phyloP scores from a whole-genome alignment of 352 stramenopile genomes.

The Saprolegnia diclina region DNA sequence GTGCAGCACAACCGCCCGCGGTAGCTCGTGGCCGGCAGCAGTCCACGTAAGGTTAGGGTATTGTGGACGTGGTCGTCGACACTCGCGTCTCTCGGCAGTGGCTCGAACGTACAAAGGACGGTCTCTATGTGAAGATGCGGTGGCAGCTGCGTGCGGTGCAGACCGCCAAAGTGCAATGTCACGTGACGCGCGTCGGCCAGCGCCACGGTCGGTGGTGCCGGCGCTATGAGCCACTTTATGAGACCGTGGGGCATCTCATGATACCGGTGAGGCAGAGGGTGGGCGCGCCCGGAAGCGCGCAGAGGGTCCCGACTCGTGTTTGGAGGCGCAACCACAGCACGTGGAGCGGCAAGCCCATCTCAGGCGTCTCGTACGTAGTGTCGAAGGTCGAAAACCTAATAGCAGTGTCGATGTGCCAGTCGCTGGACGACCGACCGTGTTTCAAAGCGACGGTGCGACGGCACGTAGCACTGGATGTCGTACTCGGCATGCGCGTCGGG shows the following conservation, averaged over 20 bases:
- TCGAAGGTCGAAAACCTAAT: not conserved
- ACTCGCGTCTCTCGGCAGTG: not conserved
- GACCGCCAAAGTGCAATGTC: not conserved
- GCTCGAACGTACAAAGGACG: not conserved
- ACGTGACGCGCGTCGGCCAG: not conserved
- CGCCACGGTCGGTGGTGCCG: not conserved
- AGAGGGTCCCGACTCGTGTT: not conserved
- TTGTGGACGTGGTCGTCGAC: slow-evolving; percentile 10
- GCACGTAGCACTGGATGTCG: slow-evolving; percentile 1
- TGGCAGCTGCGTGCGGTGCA: slow-evolving; percentile 2
- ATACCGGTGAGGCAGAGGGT: slow-evolving; percentile 6
- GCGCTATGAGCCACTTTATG: not conserved
- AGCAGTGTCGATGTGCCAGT: too few relatives aligned
- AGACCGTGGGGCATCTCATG: too few relatives aligned
- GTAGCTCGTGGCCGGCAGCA: not conserved
- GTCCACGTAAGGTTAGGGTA: not conserved
- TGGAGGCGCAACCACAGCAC: not conserved
- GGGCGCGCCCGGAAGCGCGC: not conserved
- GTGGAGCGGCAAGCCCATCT: not conserved
- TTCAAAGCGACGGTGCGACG: not conserved
- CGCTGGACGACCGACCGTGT: not conserved
- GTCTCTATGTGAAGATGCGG: not conserved
- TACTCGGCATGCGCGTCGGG: not conserved
- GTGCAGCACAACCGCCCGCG: not conserved
- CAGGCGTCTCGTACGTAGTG: not conserved